Percentiles rank a stretch among this genome's conserved stretches.
phyloP scores from a whole-genome alignment of 495 filamentous ascomycete species.

The Monascus purpureus region DNA sequence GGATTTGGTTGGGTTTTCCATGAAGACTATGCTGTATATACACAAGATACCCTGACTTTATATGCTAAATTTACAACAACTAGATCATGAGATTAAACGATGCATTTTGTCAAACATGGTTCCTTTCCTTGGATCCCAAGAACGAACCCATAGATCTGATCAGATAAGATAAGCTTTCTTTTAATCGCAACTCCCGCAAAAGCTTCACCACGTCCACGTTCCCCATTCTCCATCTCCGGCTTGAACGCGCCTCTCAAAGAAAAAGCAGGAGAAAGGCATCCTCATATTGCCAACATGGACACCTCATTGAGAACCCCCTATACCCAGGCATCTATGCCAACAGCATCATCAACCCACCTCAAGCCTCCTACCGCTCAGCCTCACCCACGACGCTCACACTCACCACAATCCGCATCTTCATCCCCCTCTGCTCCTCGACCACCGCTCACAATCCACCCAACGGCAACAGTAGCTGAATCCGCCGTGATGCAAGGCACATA shows the following conservation, averaged over 20 bases:
- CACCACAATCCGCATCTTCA: constrained; percentile 8
- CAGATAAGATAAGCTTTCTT: not conserved
- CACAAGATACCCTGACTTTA: not conserved
- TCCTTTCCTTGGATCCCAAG: no score
- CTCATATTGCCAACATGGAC: no score
- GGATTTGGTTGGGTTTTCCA: not conserved
- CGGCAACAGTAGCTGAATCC: constrained; percentile 61
- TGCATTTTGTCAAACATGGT: no score
- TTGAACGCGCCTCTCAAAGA: no score
- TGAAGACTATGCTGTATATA: not conserved
- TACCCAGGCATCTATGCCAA: no score
- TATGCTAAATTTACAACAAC: not conserved
- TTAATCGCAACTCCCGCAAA: no score
- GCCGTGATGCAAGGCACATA: constrained; percentile 57
- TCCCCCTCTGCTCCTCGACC: constrained; percentile 26
- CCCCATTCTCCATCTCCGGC: no score
- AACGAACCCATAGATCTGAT: not conserved
- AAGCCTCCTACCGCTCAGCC: constrained; percentile 8
- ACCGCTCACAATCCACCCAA: constrained; percentile 54
- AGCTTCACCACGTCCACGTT: no score
- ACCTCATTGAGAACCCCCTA: no score
- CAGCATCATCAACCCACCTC: constrained; percentile 5
- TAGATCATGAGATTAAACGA: no score
- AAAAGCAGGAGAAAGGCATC: no score
- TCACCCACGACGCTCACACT: constrained; percentile 2